Conservation (phyloP, 2,329 filamentous ascomycete genomes). For the Colletotrichum godetiae region DNA sequence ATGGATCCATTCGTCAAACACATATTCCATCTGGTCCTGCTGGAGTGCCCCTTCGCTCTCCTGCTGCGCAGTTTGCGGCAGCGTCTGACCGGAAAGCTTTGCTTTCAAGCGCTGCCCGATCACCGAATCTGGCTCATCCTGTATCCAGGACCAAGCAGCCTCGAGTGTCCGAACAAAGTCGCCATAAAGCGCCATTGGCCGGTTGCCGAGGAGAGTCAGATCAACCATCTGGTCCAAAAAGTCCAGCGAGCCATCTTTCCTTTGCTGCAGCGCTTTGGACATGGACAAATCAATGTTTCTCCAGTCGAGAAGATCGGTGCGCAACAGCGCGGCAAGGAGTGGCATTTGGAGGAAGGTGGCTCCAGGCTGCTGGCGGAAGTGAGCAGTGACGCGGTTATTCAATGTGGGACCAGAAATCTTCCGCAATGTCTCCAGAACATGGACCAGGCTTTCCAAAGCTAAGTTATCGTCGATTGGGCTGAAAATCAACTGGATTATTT, state of each 20-base stretch:
- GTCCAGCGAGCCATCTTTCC: slow-evolving; percentile 78
- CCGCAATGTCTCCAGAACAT: slow-evolving; percentile 69
- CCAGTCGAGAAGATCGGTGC: slow-evolving; percentile 72
- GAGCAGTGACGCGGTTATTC: slow-evolving; percentile 64
- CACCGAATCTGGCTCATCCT: slow-evolving; percentile 74
- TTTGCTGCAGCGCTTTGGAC: slow-evolving; percentile 77
- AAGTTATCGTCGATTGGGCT: slow-evolving; percentile 65
- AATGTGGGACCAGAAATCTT: slow-evolving; percentile 68
- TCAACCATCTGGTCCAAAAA: slow-evolving; percentile 86
- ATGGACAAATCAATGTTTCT: slow-evolving; percentile 76
- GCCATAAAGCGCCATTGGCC: slow-evolving; percentile 81
- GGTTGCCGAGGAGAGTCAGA: slow-evolving; percentile 80
- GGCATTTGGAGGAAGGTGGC: slow-evolving; percentile 67
- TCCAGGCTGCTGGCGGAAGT: slow-evolving; percentile 68
- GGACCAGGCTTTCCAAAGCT: slow-evolving; percentile 70
- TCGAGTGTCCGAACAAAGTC: slow-evolving; percentile 89
- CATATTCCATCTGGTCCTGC: slow-evolving; percentile 89
- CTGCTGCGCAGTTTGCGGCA: slow-evolving; percentile 50
- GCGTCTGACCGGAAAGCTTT: slow-evolving; percentile 66
- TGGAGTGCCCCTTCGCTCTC: slow-evolving; percentile 47
- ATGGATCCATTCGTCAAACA: slow-evolving; percentile 95
- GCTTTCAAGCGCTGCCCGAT: slow-evolving; percentile 78
- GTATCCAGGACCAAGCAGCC: slow-evolving; percentile 83
- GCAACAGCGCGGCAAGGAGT: slow-evolving; percentile 67
- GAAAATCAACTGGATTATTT: slow-evolving; percentile 69